Base-by-base conservation (phyloP, 1,284 basidiomycete species). In the Trametes versicolor region DNA sequence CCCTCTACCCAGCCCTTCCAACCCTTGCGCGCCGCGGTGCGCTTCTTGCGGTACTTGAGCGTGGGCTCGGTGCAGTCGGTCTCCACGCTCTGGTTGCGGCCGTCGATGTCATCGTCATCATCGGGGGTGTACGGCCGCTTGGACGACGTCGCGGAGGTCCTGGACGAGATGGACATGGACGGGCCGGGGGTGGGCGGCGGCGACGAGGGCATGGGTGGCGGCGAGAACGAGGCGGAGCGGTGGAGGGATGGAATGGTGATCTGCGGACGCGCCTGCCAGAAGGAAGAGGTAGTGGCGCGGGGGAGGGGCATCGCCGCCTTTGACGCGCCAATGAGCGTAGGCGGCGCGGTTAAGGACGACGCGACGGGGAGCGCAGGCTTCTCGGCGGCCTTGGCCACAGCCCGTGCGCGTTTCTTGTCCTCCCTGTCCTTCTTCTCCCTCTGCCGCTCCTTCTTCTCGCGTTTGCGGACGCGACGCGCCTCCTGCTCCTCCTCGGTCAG, bases 1-100 rank as follows among this genome's bases (percentile, higher is more conserved):
- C 90, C 90, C 79, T 92, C 92, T 21, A 93, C 89, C 92, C 92
- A 94, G 57, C 91, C 91, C 79, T 92, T 94, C 87, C 94, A 96
- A 45, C 91, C 93, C 74, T 91, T 92, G 74, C 83, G 87, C 39
- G 87, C 89, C 0, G 88, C 89, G 23, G 85, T 80, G 29, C 92
- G 86, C 81, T 89, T 91, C 81, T 82, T 93, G 64, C 88, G 86
- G 23, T 75, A 71, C 32, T 45, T 65, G 37, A 32, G 29, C 29
- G 65, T 58, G 23, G 78, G 66, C 12, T 74, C 71, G 5, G 77
- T 71, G 32, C 75, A 54, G 9, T 74, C 72, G 43, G 74, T 74
- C 15, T 70, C 71, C 55, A 77, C 69, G 63, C 70, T 72, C 68
- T 70, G 67, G 37, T 69, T 56, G 50, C 68, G 68, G 34, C 67